Percentiles rank a stretch among this genome's conserved stretches.
These are phyloP conservation scores for Hypoxylon lenormandii DNA, from an alignment of 495 filamentous ascomycete genomes.

Conservation along the genomic window DNA sequence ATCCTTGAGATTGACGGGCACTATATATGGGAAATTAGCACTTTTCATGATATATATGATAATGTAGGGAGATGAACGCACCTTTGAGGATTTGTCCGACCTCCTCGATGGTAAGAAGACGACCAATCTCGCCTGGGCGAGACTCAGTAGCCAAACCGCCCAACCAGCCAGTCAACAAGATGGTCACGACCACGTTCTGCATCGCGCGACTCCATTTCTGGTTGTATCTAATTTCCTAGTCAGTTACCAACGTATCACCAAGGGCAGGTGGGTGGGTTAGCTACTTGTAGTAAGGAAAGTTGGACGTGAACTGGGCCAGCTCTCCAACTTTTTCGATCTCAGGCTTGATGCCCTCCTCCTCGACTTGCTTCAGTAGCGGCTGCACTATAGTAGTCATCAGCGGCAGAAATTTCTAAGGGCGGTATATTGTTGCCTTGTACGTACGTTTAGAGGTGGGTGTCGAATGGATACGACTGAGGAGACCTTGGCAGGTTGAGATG, in stretches of 20 bases:
- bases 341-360: conserved; percentile 65
- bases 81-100: conserved; percentile 80
- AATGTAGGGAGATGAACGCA: conserved; percentile 54
- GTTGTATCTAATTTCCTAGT: conserved; percentile 71
- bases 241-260: neutral
- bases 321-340: conserved; percentile 67
- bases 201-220: conserved; percentile 82
- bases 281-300: conserved; percentile 94
- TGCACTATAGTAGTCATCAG: conserved; percentile 48
- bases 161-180: conserved; percentile 82
- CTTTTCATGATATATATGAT: conserved; percentile 2
- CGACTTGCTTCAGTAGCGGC: conserved; percentile 65
- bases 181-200: conserved; percentile 80
- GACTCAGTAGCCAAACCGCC: conserved; percentile 67
- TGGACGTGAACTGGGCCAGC: conserved; percentile 76
- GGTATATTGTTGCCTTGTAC: conserved; percentile 49
- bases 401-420: conserved; percentile 6
- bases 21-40: conserved; percentile 58
- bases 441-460: conserved; percentile 81
- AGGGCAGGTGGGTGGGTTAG: neutral
- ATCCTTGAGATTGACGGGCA: conserved; percentile 94
- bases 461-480: conserved; percentile 88
- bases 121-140: conserved; percentile 60
- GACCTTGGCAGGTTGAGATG: conserved; percentile 77
- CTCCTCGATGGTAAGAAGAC: conserved; percentile 87